These are phyloP conservation scores for Candida endomychidarum DNA, from an alignment of 805 yeast species.

Conservation along the genomic window DNA sequence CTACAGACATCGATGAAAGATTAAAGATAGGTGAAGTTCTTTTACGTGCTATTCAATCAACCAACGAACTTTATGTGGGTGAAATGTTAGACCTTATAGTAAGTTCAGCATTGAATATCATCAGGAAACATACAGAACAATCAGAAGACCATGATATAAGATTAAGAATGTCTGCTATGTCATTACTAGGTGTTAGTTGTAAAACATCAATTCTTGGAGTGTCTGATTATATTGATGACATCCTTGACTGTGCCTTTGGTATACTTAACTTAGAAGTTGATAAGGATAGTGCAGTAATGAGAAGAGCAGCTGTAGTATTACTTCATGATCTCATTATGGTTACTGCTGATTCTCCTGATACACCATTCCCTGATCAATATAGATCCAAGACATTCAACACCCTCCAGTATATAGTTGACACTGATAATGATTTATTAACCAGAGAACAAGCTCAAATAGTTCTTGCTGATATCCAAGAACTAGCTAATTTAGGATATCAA, in stretches of 20 bases:
- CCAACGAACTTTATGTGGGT: slow-evolving; percentile 51
- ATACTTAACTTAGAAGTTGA: slow-evolving; percentile 58
- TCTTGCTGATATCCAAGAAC: slow-evolving; percentile 33
- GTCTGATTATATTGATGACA: slow-evolving; percentile 46
- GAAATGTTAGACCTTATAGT: slow-evolving; percentile 43
- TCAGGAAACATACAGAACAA: slow-evolving; percentile 26
- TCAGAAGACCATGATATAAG: slow-evolving; percentile 50
- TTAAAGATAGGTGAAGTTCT: slow-evolving; percentile 83
- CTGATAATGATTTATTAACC: slow-evolving; percentile 57
- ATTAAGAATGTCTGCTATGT: slow-evolving; percentile 82
- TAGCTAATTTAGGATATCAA: slow-evolving; percentile 17
- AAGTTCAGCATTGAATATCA: slow-evolving; percentile 39
- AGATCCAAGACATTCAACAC: slow-evolving; percentile 41
- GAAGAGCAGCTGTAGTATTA: slow-evolving; percentile 74
- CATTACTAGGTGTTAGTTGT: slow-evolving; percentile 74
- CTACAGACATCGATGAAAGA: slow-evolving; percentile 57
- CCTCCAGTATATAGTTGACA: slow-evolving; percentile 44
- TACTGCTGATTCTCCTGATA: slow-evolving; percentile 45
- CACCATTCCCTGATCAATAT: slow-evolving; percentile 51
- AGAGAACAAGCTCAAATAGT: slow-evolving; percentile 53
- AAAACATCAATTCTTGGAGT: slow-evolving; percentile 58
- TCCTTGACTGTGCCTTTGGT: slow-evolving; percentile 77
- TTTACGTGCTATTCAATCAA: slow-evolving; percentile 51
- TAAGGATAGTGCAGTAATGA: slow-evolving; percentile 52
- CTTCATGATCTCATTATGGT: slow-evolving; percentile 59